Conservation (phyloP, 805 yeast genomes). For the Hanseniaspora lachancei region DNA sequence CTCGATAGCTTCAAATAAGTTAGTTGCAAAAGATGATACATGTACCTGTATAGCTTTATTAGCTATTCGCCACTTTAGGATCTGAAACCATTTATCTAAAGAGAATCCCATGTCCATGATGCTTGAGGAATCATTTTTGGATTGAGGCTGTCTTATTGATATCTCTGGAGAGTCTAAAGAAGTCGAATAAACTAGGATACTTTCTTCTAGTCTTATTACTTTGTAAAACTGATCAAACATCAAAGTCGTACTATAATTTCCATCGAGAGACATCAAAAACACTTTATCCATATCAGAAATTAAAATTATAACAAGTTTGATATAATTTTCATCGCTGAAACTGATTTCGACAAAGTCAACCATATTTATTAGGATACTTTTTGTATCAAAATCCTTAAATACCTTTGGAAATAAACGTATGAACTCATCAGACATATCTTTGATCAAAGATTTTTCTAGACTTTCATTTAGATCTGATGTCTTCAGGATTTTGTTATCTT, state of each 20-base stretch:
- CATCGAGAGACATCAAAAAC: background rate
- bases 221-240: background rate
- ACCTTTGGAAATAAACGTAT: background rate
- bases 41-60: background rate
- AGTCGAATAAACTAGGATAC: conserved; percentile 1
- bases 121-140: background rate
- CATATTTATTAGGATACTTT: background rate
- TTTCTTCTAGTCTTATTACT: conserved; percentile 6
- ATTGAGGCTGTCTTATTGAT: background rate
- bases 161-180: conserved; percentile 8
- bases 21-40: background rate
- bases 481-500: background rate
- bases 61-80: background rate
- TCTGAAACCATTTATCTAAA: conserved; percentile 4
- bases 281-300: background rate
- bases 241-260: background rate
- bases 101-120: background rate
- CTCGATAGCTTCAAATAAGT: conserved; percentile 1
- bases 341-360: conserved; percentile 6
- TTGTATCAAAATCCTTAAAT: background rate
- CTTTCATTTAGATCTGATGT: background rate
- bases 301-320: background rate
- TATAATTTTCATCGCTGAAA: background rate
- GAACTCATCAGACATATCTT: conserved; percentile 1
- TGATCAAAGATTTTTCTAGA: background rate